Conservation (phyloP, 371 early-diverging fungal species). For the Mortierella sp. region DNA sequence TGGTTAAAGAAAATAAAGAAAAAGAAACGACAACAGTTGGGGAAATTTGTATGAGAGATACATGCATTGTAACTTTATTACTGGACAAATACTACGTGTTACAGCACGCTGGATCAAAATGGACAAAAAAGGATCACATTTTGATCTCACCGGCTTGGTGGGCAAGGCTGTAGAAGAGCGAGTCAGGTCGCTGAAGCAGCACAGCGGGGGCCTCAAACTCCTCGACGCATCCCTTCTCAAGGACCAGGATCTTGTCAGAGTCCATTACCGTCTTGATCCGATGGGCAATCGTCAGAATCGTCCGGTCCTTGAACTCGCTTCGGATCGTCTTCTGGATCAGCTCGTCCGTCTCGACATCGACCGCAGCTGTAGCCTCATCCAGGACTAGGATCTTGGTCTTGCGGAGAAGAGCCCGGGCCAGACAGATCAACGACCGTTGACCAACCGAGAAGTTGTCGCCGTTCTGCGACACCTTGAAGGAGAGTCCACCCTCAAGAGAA, state of each 20-base stretch:
- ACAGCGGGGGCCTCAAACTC: slow-evolving; percentile 77
- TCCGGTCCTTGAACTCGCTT: slow-evolving; percentile 56
- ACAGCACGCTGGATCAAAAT: neutral
- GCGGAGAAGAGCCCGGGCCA: slow-evolving; percentile 73
- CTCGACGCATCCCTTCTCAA: slow-evolving; percentile 77
- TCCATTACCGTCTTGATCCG: slow-evolving; percentile 77
- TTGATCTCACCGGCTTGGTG: slow-evolving; percentile 57
- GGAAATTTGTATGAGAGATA: neutral
- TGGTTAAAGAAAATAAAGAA: neutral
- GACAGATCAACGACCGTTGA: slow-evolving; percentile 76
- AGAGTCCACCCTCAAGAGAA: slow-evolving; percentile 61
- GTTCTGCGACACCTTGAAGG: slow-evolving; percentile 54
- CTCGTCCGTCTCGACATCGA: slow-evolving; percentile 76
- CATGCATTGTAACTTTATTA: neutral
- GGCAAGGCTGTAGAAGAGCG: slow-evolving; percentile 71
- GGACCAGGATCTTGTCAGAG: slow-evolving; percentile 84
- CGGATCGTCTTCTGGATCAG: slow-evolving; percentile 76
- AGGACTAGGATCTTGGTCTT: slow-evolving; percentile 72
- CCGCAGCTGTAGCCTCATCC: slow-evolving; percentile 79
- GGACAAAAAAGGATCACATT: neutral
- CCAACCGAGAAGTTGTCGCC: slow-evolving; percentile 77
- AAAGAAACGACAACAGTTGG: neutral
- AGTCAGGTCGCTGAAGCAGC: slow-evolving; percentile 63
- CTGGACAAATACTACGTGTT: neutral
- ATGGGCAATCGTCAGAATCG: slow-evolving; percentile 54